These are phyloP conservation scores for Trametes versicolor DNA, from an alignment of 1,284 basidiomycete species.

Conservation along the genomic window DNA sequence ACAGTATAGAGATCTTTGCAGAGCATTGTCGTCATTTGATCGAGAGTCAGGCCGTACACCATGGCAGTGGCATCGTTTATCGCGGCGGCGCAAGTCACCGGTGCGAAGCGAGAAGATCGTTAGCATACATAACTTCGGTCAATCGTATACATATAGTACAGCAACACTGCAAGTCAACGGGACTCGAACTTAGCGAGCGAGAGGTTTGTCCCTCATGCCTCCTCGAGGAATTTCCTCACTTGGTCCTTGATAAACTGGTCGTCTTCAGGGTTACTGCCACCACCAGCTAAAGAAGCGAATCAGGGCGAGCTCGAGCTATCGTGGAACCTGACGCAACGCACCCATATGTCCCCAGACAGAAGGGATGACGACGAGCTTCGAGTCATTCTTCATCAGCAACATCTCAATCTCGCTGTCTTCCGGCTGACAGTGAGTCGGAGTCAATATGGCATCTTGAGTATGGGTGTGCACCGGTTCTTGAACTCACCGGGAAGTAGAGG, in stretches of 20 bases:
- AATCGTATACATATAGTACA: too few species aligned
- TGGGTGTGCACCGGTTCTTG: too few species aligned
- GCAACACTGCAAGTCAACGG: too few species aligned
- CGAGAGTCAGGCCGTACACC: too few species aligned
- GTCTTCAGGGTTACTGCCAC: conserved; percentile 38
- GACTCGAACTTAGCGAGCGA: too few species aligned
- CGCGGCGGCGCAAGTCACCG: too few species aligned
- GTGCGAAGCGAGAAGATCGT: too few species aligned
- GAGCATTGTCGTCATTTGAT: too few species aligned
- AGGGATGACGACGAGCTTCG: conserved; percentile 59
- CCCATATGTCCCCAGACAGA: conserved; percentile 69
- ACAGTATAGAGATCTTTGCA: too few species aligned
- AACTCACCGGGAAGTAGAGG: conserved; percentile 57
- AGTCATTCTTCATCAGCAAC: conserved; percentile 50
- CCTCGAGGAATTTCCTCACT: conserved; percentile 37
- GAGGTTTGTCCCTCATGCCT: background rate
- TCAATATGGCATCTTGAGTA: background rate
- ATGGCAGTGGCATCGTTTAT: too few species aligned
- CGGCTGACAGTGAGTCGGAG: conserved; percentile 47
- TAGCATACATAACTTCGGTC: too few species aligned
- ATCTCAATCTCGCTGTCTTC: conserved; percentile 66
- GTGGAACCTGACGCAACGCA: conserved; percentile 37
- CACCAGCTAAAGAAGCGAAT: conserved; percentile 33
- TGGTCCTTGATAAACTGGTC: conserved; percentile 36
- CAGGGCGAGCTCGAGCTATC: background rate